These are phyloP conservation scores for Epichloe amarillans DNA, from an alignment of 2,329 filamentous ascomycete species.

Conservation along the genomic window DNA sequence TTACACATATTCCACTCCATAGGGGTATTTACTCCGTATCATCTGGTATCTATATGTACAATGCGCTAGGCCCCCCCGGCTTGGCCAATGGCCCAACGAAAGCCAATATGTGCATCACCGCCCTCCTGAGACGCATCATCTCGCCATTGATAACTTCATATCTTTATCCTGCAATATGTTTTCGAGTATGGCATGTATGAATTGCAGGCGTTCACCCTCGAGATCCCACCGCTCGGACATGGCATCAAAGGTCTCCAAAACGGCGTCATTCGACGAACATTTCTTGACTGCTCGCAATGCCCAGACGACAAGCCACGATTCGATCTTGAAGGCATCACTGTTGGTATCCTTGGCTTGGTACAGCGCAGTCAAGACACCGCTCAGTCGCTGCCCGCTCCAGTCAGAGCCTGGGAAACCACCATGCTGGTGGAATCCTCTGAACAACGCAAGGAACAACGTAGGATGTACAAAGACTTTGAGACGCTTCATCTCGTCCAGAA, in stretches of 20 bases:
- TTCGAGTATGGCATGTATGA: conserved; percentile 33
- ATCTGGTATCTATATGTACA: background rate
- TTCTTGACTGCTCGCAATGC: conserved; percentile 50
- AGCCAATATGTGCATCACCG: background rate
- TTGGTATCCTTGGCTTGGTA: conserved; percentile 37
- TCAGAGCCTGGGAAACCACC: conserved; percentile 49
- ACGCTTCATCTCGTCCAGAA: conserved; percentile 68
- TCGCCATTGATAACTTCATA: conserved; percentile 15
- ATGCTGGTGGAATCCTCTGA: conserved; percentile 68
- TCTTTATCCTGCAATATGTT: conserved; percentile 24
- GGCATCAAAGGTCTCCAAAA: conserved; percentile 40
- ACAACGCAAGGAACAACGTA: conserved; percentile 64
- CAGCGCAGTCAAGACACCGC: conserved; percentile 53
- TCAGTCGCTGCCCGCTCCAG: conserved; percentile 62
- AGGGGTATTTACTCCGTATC: background rate
- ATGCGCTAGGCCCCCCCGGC: background rate
- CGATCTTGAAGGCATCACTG: conserved; percentile 35
- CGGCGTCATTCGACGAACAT: conserved; percentile 37
- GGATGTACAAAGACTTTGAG: conserved; percentile 58
- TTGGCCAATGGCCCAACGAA: background rate
- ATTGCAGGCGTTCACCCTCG: conserved; percentile 25
- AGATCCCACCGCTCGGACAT: conserved; percentile 36
- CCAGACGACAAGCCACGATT: conserved; percentile 48
- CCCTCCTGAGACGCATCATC: conserved; percentile 10
- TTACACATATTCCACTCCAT: background rate